These are phyloP conservation scores for Mycosphaerelloides madeirae DNA, from an alignment of 2,329 filamentous ascomycete genomes.

Conservation along the genomic window DNA sequence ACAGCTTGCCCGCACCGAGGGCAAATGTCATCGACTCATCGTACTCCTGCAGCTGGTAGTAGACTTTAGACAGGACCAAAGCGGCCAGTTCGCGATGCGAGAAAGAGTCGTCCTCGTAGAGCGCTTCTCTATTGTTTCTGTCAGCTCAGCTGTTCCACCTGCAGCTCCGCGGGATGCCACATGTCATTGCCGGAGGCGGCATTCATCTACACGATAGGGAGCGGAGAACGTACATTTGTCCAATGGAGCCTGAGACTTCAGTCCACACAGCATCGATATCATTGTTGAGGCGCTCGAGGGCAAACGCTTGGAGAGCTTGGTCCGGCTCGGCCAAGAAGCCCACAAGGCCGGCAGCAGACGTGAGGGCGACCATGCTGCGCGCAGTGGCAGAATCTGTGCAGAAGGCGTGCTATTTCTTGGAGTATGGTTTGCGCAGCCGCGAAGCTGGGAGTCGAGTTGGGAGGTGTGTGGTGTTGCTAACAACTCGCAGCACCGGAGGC, in stretches of 20 bases:
- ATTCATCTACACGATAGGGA: not conserved
- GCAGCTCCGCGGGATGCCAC: constrained; percentile 1
- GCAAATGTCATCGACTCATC: constrained; percentile 99
- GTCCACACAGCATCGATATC: constrained; percentile 98
- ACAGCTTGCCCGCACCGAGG: constrained; percentile 86
- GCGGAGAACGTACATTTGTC: constrained; percentile 72
- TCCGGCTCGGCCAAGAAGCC: constrained; percentile 95
- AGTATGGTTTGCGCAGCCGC: constrained; percentile 3
- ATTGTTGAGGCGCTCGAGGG: constrained; percentile 89
- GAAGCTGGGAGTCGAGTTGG: constrained; percentile 1
- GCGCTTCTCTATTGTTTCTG: constrained; percentile 66
- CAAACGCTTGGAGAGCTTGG: constrained; percentile 88
- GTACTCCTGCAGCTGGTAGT: constrained; percentile 98
- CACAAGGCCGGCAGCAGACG: constrained; percentile 89
- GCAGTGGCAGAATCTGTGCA: not conserved
- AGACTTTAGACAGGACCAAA: constrained; percentile 92
- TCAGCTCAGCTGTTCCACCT: constrained; percentile 13
- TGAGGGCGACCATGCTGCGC: constrained; percentile 77
- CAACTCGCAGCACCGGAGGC: constrained; percentile 3
- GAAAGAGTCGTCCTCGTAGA: constrained; percentile 95
- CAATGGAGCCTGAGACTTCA: constrained; percentile 86
- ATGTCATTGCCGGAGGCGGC: not conserved
- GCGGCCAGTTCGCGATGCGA: constrained; percentile 91
- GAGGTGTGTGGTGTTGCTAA: constrained; percentile 10
- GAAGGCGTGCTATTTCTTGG: not conserved